Evolutionary conservation across 169 alveolate genomes (phyloP).

Genomic region (Haemoproteus tartakovskyi): DNA sequence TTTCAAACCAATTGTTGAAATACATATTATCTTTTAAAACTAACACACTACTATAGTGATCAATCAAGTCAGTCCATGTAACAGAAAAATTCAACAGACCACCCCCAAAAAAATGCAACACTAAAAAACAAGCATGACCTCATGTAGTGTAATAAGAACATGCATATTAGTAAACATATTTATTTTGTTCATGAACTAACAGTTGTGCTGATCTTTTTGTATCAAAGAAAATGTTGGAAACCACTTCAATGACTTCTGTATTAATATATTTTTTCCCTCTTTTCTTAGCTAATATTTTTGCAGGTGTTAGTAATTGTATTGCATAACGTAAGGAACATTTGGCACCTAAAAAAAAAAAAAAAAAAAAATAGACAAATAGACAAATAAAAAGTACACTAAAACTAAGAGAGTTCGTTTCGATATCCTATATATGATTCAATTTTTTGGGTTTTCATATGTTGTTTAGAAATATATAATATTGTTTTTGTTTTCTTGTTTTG

Average conservation of each 20-base stretch:
- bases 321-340: constrained; percentile 73
- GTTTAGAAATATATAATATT: constrained; percentile 88
- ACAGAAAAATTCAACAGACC: too few relatives aligned
- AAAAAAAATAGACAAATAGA: constrained; percentile 81
- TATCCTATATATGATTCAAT: too few relatives aligned
- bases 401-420: too few relatives aligned
- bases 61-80: too few relatives aligned
- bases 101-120: too few relatives aligned
- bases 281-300: constrained; percentile 90
- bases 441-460: too few relatives aligned
- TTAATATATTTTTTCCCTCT: constrained; percentile 83
- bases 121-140: too few relatives aligned
- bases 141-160: too few relatives aligned
- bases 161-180: constrained; percentile 41
- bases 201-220: constrained; percentile 93
- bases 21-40: too few relatives aligned
- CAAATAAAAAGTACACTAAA: constrained; percentile 89
- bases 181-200: constrained; percentile 82
- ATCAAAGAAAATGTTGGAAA: constrained; percentile 90
- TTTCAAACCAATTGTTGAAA: too few relatives aligned
- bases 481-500: constrained; percentile 89
- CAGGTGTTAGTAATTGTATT: constrained; percentile 93
- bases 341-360: constrained; percentile 16
- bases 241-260: constrained; percentile 89
- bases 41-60: too few relatives aligned